phyloP scores from a whole-genome alignment of 208 protist species.

The Leishmania guyanensis region DNA sequence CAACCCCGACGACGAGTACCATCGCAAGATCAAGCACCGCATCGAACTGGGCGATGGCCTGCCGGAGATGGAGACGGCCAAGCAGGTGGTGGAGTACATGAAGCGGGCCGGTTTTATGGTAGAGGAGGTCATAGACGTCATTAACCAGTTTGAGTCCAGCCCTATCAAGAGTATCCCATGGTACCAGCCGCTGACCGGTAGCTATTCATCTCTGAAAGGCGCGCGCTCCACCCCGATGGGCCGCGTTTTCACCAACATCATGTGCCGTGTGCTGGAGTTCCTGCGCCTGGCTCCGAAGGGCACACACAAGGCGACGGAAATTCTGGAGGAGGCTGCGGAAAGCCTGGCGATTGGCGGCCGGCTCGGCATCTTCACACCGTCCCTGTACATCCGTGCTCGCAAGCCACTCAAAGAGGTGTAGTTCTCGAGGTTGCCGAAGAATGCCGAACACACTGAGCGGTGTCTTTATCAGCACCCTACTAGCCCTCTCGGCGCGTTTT shows the following conservation, averaged over 20 bases:
- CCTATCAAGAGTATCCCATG: constrained; percentile 85
- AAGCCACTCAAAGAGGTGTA: constrained; percentile 64
- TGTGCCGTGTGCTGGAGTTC: constrained; percentile 83
- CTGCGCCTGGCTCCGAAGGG: constrained; percentile 73
- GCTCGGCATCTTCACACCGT: constrained; percentile 93
- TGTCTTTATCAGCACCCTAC: background rate
- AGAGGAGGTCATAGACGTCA: constrained; percentile 76
- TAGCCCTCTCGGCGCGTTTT: background rate
- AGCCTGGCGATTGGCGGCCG: constrained; percentile 90
- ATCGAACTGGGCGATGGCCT: constrained; percentile 97
- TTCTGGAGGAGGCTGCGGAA: constrained; percentile 90
- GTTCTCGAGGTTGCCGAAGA: background rate
- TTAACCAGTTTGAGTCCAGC: constrained; percentile 60
- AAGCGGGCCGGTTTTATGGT: constrained; percentile 94
- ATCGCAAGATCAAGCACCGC: constrained; percentile 87
- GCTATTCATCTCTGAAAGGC: constrained; percentile 72
- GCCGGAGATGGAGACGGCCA: constrained; percentile 86
- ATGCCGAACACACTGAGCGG: background rate
- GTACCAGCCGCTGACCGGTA: constrained; percentile 86
- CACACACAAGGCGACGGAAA: constrained; percentile 81
- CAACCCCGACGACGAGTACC: constrained; percentile 88
- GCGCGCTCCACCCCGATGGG: constrained; percentile 85
- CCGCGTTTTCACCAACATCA: constrained; percentile 71
- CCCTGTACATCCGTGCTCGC: constrained; percentile 87
- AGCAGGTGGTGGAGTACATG: constrained; percentile 79